A percentile compares a stretch with the other conserved stretches of the same genome.
These are phyloP conservation scores for Mycena belliarum DNA, from an alignment of 768 basidiomycete genomes.

Conservation along the genomic window DNA sequence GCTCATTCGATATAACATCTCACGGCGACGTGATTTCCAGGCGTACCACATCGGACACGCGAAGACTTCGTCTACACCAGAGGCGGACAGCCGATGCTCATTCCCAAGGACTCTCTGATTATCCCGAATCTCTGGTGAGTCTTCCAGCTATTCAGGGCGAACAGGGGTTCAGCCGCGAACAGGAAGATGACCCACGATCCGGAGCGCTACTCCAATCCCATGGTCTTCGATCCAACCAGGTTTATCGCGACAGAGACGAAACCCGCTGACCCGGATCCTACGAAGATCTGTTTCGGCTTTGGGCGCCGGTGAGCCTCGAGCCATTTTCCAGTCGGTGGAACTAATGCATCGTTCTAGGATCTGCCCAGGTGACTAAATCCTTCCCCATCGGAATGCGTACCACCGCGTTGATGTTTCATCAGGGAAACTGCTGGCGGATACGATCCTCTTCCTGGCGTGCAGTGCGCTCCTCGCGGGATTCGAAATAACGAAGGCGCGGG, in stretches of 20 bases:
- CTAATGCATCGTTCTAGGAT: neutral
- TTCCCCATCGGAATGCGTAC: too few relatives aligned
- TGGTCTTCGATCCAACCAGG: slow-evolving; percentile 16
- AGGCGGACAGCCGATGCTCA: neutral
- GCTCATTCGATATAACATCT: too few relatives aligned
- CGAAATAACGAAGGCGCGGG: slow-evolving; percentile 1
- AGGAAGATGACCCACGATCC: slow-evolving; percentile 25
- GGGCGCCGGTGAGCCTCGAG: slow-evolving; percentile 17
- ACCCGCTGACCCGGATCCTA: slow-evolving; percentile 5
- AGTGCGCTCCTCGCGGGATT: slow-evolving; percentile 8
- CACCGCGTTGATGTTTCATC: too few relatives aligned
- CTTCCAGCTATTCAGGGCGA: neutral
- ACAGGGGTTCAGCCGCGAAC: neutral
- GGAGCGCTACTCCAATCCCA: slow-evolving; percentile 9
- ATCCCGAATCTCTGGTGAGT: slow-evolving; percentile 16
- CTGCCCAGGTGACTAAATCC: neutral
- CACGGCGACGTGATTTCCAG: neutral
- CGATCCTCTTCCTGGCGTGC: slow-evolving; percentile 3
- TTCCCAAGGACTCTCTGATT: slow-evolving; percentile 5
- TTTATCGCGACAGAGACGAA: slow-evolving; percentile 3
- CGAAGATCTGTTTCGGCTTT: slow-evolving; percentile 4
- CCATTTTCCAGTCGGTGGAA: too few relatives aligned
- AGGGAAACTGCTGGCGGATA: slow-evolving; percentile 7
- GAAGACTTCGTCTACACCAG: slow-evolving; percentile 8
- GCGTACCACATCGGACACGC: slow-evolving; percentile 3